Evolutionary conservation across 768 basidiomycete species (phyloP), one percentile per base, ranked within the genome.

Genomic region (Auricularia heimuer): DNA sequence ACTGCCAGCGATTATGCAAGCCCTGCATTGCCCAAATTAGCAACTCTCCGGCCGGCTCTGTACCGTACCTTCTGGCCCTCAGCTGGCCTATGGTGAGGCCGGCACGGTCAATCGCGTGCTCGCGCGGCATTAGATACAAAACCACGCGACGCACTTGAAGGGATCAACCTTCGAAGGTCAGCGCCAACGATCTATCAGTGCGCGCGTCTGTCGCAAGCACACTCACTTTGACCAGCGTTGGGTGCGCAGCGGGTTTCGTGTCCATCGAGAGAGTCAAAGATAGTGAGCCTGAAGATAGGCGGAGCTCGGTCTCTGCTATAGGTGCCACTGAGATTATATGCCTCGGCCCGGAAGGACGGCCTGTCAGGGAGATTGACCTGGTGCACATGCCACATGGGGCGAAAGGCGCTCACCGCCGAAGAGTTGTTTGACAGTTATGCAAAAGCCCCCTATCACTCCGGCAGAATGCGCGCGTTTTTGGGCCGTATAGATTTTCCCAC

Each of bases 1-100:
- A 88, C 86, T 88, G 87, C 87, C 87, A 88, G 58, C 87, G 84
- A 71, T 88, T 88, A 69, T 88, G 87, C 11, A 88, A 69, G 34
- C 84, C 84, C 85, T 87, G 63, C 35, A 33, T n/a, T 3, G 10
- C 62, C 51, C 3, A 33, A 34, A 54, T 33, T 6, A 67, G 47
- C 21, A 42, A 42, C 11, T 60, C 18, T 7, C 34, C 24, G 36
- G 33, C 0, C 11, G 35, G 1, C n/a, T 54, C 54, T 34, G 33
- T 21, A 8, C 68, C 74, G 7, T 39, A 85, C 88, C 77, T 85
- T 85, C 72, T 90, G 88, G 65, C 85, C 70, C 34, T 71, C 70
- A 4, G 81, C 80, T 37, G 78, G 75, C 75, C 85, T 73, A 78
- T 74, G 39, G 21, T 18, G n/a, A 56, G 36, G 35, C 11, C 14